phyloP scores from a whole-genome alignment of 768 basidiomycete genomes.

The Hericium coralloides region DNA sequence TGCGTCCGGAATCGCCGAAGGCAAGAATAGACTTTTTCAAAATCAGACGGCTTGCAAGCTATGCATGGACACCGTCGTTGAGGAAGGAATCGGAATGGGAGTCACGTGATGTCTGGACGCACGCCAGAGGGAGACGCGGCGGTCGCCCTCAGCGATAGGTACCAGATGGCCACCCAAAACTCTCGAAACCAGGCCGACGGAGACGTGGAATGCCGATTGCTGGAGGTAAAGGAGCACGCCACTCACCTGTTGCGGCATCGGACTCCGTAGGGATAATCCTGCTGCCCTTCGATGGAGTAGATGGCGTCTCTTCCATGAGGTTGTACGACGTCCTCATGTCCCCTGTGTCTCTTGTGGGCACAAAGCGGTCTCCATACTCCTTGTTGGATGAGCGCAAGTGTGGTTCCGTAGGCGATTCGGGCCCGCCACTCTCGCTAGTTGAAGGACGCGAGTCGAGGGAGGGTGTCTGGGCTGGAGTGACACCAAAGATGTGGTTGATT shows the following conservation, averaged over 20 bases:
- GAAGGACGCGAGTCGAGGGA: conserved; percentile 44
- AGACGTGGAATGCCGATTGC: not conserved
- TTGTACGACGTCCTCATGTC: conserved; percentile 58
- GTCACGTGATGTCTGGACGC: too few species aligned
- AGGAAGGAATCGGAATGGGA: too few species aligned
- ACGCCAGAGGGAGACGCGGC: too few species aligned
- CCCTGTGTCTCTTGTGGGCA: conserved; percentile 48
- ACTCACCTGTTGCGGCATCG: conserved; percentile 35
- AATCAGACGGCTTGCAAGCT: too few species aligned
- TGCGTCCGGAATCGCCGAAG: too few species aligned
- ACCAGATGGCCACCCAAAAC: not conserved
- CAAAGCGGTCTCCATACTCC: conserved; percentile 49
- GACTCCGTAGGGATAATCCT: conserved; percentile 33
- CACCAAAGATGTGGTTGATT: conserved; percentile 45
- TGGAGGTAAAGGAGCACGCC: not conserved
- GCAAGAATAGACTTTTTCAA: too few species aligned
- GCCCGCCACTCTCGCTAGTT: conserved; percentile 44
- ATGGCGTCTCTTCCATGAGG: conserved; percentile 41
- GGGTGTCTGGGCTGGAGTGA: conserved; percentile 40
- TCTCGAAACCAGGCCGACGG: not conserved
- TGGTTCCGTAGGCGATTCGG: conserved; percentile 29
- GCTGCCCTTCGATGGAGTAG: conserved; percentile 30
- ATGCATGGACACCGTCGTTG: too few species aligned
- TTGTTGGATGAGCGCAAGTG: conserved; percentile 11
- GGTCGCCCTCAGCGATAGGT: not conserved